phyloP scores from a whole-genome alignment of 768 basidiomycete species.

The Suillus tomentosus region DNA sequence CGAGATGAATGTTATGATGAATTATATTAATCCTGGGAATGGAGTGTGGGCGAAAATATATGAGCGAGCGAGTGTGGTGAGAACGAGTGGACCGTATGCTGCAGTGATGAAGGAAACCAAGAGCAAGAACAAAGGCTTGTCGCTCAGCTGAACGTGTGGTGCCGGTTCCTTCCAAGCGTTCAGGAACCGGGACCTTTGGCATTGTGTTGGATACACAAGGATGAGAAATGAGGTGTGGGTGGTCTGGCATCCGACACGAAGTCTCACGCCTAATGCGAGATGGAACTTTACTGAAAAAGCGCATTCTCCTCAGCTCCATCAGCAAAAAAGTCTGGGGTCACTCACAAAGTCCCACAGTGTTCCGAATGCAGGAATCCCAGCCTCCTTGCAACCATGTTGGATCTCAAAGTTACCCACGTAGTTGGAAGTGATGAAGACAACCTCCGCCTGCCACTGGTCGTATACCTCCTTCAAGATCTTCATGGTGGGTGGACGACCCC shows the following conservation, averaged over 20 bases:
- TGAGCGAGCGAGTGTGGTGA: too few relatives aligned
- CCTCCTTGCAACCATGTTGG: constrained; percentile 75
- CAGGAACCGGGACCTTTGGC: not conserved
- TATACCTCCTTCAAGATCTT: constrained; percentile 72
- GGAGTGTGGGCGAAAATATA: too few relatives aligned
- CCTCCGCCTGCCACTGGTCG: constrained; percentile 71
- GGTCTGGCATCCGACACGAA: not conserved
- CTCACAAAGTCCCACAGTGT: constrained; percentile 71
- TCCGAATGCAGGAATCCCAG: constrained; percentile 67
- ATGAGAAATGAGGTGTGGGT: constrained; percentile 11
- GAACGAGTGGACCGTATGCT: too few relatives aligned
- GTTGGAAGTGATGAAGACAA: constrained; percentile 87
- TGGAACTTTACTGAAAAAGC: constrained; percentile 25
- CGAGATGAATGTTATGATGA: too few relatives aligned
- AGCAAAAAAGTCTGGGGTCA: constrained; percentile 11
- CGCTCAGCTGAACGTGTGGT: too few relatives aligned
- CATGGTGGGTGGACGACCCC: constrained; percentile 80
- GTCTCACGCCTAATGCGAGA: constrained; percentile 15
- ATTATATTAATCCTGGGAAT: too few relatives aligned
- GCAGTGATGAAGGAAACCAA: too few relatives aligned
- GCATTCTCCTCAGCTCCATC: constrained; percentile 10
- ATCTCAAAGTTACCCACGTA: constrained; percentile 77
- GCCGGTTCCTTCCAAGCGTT: too few relatives aligned
- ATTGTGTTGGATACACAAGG: constrained; percentile 14
- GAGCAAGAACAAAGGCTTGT: too few relatives aligned